Conservation (phyloP, 352 stramenopile species). For the Salisapilia sapeloensis region DNA sequence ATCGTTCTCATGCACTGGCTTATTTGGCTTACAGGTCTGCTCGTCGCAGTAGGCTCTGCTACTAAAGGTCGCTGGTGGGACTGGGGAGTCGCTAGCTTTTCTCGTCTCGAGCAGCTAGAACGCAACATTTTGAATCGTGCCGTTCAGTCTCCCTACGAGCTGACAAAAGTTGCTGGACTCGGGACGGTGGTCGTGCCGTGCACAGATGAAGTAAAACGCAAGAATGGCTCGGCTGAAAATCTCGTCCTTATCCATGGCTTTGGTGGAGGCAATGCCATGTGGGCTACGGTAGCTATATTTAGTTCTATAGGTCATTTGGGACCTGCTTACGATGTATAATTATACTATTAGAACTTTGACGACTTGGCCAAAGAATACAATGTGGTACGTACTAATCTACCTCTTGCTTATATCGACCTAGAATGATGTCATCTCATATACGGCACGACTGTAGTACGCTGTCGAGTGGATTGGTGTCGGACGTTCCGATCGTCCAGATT, state of each 20-base stretch:
- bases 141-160: slow-evolving; percentile 34
- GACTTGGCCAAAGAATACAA: slow-evolving; percentile 66
- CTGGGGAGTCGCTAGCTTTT: slow-evolving; percentile 59
- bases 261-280: slow-evolving; percentile 57
- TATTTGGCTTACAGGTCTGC: slow-evolving; percentile 8
- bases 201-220: slow-evolving; percentile 27
- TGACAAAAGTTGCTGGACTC: slow-evolving; percentile 63
- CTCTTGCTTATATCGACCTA: slow-evolving; percentile 1
- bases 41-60: slow-evolving; percentile 31
- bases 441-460: slow-evolving; percentile 25
- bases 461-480: slow-evolving; percentile 75
- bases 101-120: slow-evolving; percentile 40
- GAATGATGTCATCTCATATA: not conserved
- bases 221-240: slow-evolving; percentile 20
- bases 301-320: not conserved
- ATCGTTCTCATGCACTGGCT: not conserved
- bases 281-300: slow-evolving; percentile 31
- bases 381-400: slow-evolving; percentile 25
- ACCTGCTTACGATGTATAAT: too few species aligned
- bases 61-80: slow-evolving; percentile 43
- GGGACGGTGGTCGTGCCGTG: slow-evolving; percentile 70
- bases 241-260: slow-evolving; percentile 75
- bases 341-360: slow-evolving; percentile 32
- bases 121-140: slow-evolving; percentile 30
- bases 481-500: slow-evolving; percentile 61